A percentile compares a stretch with the other conserved stretches of the same genome.
Evolutionary conservation across 495 filamentous ascomycete species (phyloP).

Genomic region (Hyaloscypha finlandica): DNA sequence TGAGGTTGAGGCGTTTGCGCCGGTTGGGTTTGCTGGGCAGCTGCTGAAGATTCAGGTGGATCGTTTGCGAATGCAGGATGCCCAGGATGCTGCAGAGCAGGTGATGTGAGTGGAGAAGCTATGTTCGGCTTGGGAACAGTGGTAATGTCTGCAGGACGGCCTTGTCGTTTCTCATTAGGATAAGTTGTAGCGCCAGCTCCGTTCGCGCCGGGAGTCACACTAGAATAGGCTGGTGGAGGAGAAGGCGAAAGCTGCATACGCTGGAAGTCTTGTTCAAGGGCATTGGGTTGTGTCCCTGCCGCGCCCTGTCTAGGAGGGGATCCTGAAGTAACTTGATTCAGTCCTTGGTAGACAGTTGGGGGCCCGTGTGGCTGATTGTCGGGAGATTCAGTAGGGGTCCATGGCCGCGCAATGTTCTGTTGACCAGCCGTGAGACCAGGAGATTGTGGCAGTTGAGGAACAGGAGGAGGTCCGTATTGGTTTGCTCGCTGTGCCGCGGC

Average conservation of each 20-base stretch:
- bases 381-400: slow-evolving; percentile 94
- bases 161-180: slow-evolving; percentile 68
- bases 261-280: slow-evolving; percentile 82
- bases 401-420: slow-evolving; percentile 66
- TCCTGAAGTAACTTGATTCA: slow-evolving; percentile 52
- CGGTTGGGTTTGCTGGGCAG: slow-evolving; percentile 34
- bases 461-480: slow-evolving; percentile 63
- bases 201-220: slow-evolving; percentile 56
- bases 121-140: slow-evolving; percentile 26
- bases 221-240: slow-evolving; percentile 91
- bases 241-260: slow-evolving; percentile 81
- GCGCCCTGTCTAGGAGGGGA: slow-evolving; percentile 34
- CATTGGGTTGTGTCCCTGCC: slow-evolving; percentile 34
- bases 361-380: slow-evolving; percentile 89
- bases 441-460: slow-evolving; percentile 40
- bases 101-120: slow-evolving; percentile 40
- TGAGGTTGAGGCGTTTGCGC: slow-evolving; percentile 25
- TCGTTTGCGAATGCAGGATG: slow-evolving; percentile 93
- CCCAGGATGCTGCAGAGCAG: slow-evolving; percentile 52
- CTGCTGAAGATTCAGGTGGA: slow-evolving; percentile 36
- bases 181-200: slow-evolving; percentile 58
- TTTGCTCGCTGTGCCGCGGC: slow-evolving; percentile 74
- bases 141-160: slow-evolving; percentile 25
- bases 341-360: slow-evolving; percentile 89
- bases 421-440: slow-evolving; percentile 36